Base-by-base conservation (phyloP, 2,329 filamentous ascomycete genomes). In the Periconia sp. region DNA sequence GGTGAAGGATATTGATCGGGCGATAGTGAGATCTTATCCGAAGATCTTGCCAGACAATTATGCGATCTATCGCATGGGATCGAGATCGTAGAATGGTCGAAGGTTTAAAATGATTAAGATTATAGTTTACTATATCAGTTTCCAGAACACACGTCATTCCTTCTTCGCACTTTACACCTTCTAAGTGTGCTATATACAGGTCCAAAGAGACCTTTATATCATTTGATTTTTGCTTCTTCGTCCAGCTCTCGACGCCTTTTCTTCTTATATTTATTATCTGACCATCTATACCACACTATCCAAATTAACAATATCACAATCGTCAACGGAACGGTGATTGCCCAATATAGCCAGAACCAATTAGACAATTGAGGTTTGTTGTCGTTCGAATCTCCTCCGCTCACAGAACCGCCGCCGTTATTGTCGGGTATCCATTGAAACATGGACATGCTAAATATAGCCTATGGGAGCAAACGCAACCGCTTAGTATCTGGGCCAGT, bases 1-100 rank as follows among this genome's bases (percentile, higher is more conserved):
- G 32, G 66, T 62, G 63, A 62, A 59, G 38, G 61, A 66, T 36
- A 62, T 68, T 3, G 65, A 68, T 57, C 50, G 61, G 2, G 65
- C 67, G 5, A 68, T 67, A 64, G 65, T 68, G 8, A 37, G 34
- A 5, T 37, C 34, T 7, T 37, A 37, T 25, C 34, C 22, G 13
- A 22, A 19, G n/a, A 26, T 37, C 11, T 23, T 37, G 17, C 34
- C 34, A 11, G 17, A 37, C 7, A 37, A 26, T 23, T 37, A 37
- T 37, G 34, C 34, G 6, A 37, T 37, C 18, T 37, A 37, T 16
- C 17, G 21, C n/a, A 37, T 37, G 34, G 34, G 22, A 12, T 23
- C 17, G 25, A 24, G 12, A 22, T 18, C 17, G 6, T 37, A 26
- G 21, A 37, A 6, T 30, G 12, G 17, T 30, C n/a, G 7, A 12